These are phyloP conservation scores for Penicillium sp. DNA, from an alignment of 2,329 filamentous ascomycete species.

Conservation along the genomic window DNA sequence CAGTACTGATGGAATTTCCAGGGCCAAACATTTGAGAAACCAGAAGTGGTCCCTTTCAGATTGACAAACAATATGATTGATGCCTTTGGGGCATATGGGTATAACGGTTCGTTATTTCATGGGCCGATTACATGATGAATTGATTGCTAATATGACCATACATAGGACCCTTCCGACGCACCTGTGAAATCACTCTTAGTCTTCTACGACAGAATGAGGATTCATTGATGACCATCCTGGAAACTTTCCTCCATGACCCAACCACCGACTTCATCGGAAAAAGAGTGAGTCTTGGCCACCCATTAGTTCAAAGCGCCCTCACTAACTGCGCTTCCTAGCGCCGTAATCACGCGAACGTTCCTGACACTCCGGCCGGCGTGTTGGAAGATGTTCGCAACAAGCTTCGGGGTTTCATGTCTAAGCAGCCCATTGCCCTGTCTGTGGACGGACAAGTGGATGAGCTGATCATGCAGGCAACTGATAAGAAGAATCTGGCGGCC, in stretches of 20 bases:
- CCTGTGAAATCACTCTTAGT: constrained; percentile 81
- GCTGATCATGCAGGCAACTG: constrained; percentile 81
- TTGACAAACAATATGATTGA: constrained; percentile 98
- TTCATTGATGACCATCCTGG: constrained; percentile 93
- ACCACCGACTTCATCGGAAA: constrained; percentile 89
- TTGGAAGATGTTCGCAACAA: constrained; percentile 87
- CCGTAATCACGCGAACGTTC: constrained; percentile 53
- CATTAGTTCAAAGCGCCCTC: background rate
- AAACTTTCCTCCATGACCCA: constrained; percentile 95
- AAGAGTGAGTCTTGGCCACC: constrained; percentile 44
- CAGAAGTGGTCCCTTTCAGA: constrained; percentile 92
- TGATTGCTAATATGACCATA: background rate
- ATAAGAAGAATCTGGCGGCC: constrained; percentile 73
- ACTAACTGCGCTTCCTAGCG: constrained; percentile 36
- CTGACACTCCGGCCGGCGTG: constrained; percentile 73
- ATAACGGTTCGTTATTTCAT: constrained; percentile 60
- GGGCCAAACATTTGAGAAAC: constrained; percentile 89
- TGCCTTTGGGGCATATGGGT: constrained; percentile 92
- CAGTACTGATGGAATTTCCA: constrained; percentile 19
- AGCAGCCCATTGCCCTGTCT: constrained; percentile 88
- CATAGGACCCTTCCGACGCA: constrained; percentile 76
- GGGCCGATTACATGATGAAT: background rate
- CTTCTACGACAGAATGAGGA: constrained; percentile 90
- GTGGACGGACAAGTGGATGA: constrained; percentile 98
- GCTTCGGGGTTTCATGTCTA: constrained; percentile 76